Evolutionary conservation across 441 rosid genomes (phyloP).

Genomic region (Eruca vesicaria): DNA sequence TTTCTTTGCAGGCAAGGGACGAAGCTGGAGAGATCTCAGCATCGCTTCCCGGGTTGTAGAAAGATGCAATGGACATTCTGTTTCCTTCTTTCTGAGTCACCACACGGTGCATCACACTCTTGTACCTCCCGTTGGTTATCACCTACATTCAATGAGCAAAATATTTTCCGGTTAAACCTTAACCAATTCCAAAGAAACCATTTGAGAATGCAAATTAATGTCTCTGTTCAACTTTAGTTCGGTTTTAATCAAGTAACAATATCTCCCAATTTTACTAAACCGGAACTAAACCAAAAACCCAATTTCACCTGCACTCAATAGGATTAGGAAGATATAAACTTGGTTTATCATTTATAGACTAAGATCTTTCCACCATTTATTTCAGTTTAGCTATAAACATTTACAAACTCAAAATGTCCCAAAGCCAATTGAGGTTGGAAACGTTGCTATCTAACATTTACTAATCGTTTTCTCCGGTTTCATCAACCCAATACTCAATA

Average conservation of each 20-base stretch:
- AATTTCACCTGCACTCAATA: neutral
- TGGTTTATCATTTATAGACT: neutral
- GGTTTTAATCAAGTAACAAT: neutral
- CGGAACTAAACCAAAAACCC: neutral
- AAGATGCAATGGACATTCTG: conserved; percentile 75
- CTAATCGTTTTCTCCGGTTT: neutral
- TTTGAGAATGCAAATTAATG: neutral
- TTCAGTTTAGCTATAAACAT: too few species aligned
- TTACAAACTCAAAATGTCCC: too few species aligned
- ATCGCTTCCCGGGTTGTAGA: conserved; percentile 72
- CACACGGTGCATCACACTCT: conserved; percentile 69
- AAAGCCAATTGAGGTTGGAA: too few species aligned
- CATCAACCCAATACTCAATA: neutral
- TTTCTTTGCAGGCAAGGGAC: conserved; percentile 46
- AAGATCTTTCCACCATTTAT: too few species aligned
- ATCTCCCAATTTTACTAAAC: neutral
- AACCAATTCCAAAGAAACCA: neutral
- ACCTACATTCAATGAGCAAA: conserved; percentile 39
- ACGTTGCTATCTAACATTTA: too few species aligned
- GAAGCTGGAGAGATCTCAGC: conserved; percentile 75
- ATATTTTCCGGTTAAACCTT: neutral
- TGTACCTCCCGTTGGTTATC: conserved; percentile 70
- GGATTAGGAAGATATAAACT: neutral
- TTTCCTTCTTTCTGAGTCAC: conserved; percentile 53
- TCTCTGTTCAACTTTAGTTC: neutral